Percentiles rank a stretch among this genome's conserved stretches.
These are phyloP conservation scores for Boletus patriciae DNA, from an alignment of 768 basidiomycete species.

Conservation along the genomic window DNA sequence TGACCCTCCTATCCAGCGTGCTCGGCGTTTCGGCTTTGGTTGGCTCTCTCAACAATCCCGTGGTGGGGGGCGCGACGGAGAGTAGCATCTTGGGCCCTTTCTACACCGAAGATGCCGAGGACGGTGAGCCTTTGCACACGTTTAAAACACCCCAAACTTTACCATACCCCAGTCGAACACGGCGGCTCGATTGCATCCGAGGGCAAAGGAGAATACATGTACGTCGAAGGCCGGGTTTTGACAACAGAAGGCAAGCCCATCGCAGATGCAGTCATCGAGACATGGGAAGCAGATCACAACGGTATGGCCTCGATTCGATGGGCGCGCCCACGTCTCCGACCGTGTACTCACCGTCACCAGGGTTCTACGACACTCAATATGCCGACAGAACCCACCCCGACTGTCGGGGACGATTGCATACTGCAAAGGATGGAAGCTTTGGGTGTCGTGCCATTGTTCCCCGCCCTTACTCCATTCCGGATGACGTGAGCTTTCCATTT, in stretches of 20 bases:
- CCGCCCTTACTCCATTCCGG: conserved; percentile 71
- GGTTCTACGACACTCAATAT: conserved; percentile 53
- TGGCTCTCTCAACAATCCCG: conserved; percentile 70
- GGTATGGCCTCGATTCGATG: conserved; percentile 43
- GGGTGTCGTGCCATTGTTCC: conserved; percentile 72
- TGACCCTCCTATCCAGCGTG: conserved; percentile 82
- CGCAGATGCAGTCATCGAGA: conserved; percentile 65
- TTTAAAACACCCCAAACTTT: not conserved
- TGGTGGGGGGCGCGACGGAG: conserved; percentile 62
- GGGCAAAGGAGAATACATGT: conserved; percentile 84
- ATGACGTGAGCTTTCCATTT: conserved; percentile 47
- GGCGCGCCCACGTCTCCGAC: conserved; percentile 19
- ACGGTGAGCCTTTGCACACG: conserved; percentile 45
- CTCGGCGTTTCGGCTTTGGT: conserved; percentile 79
- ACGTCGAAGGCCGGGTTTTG: conserved; percentile 68
- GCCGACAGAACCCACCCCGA: conserved; percentile 56
- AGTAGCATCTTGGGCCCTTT: conserved; percentile 82
- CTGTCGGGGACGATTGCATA: conserved; percentile 65
- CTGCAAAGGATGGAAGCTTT: conserved; percentile 62
- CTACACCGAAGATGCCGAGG: conserved; percentile 72
- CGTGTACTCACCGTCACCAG: conserved; percentile 4
- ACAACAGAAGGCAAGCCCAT: conserved; percentile 63
- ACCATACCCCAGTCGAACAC: conserved; percentile 46
- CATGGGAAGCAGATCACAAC: conserved; percentile 77
- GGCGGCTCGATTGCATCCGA: conserved; percentile 84